Conservation (phyloP, 148 eudicot species). For the Tetragonia tetragonoides region DNA sequence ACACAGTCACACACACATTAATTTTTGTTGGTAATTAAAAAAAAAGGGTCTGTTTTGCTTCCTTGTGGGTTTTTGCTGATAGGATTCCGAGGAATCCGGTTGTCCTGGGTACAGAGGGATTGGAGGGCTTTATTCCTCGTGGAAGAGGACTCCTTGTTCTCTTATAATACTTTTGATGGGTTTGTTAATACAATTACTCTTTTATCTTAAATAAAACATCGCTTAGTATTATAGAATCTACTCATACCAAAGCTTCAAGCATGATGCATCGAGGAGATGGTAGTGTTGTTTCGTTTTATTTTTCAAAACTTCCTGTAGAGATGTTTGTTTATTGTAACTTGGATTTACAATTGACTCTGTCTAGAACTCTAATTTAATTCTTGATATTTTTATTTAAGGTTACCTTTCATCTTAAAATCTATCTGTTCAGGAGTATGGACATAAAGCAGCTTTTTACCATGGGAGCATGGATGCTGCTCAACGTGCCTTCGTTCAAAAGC, state of each 20-base stretch:
- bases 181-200: too few species aligned
- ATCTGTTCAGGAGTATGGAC: constrained; percentile 64
- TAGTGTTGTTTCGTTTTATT: background rate
- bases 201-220: too few species aligned
- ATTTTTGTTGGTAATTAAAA: too few species aligned
- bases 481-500: constrained; percentile 75
- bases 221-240: too few species aligned
- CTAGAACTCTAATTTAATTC: background rate
- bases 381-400: background rate
- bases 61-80: too few species aligned
- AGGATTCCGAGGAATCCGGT: too few species aligned
- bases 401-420: background rate
- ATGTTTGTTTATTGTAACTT: background rate
- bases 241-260: background rate
- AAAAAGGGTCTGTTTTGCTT: too few species aligned
- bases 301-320: background rate
- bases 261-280: background rate
- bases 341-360: background rate
- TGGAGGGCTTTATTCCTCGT: too few species aligned
- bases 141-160: too few species aligned
- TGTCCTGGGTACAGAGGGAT: too few species aligned
- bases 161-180: too few species aligned
- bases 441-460: constrained; percentile 91
- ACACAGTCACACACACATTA: too few species aligned
- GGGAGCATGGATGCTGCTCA: constrained; percentile 88